phyloP scores from a whole-genome alignment of 2,329 filamentous ascomycete species.

The Calonectria crousiana region DNA sequence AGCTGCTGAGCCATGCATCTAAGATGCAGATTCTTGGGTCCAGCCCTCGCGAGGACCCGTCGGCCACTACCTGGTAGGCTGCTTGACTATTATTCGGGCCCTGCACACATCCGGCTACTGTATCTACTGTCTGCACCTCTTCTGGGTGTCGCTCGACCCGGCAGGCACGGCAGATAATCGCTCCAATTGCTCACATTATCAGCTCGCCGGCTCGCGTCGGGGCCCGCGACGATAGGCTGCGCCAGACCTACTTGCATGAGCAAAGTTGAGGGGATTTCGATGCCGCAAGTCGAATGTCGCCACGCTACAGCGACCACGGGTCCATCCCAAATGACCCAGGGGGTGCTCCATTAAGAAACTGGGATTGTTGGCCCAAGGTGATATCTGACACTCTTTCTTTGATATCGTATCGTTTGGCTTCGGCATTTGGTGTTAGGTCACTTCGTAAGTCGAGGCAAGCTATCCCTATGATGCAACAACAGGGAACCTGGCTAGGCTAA shows the following conservation, averaged over 20 bases:
- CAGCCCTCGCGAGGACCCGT: constrained; percentile 8
- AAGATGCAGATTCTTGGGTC: constrained; percentile 16
- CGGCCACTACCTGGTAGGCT: constrained; percentile 13
- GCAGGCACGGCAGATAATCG: constrained; percentile 24
- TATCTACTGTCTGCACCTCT: constrained; percentile 9
- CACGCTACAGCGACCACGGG: not conserved
- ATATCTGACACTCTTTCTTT: constrained; percentile 1
- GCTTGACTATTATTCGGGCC: constrained; percentile 3
- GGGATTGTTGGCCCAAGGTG: not conserved
- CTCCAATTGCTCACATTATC: constrained; percentile 10
- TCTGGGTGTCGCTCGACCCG: constrained; percentile 8
- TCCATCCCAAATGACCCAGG: not conserved
- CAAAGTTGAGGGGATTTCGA: constrained; percentile 11
- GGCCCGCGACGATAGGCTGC: constrained; percentile 5
- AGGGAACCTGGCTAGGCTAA: constrained; percentile 10
- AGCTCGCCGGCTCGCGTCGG: constrained; percentile 2
- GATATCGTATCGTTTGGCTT: not conserved
- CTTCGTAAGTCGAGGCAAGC: constrained; percentile 11
- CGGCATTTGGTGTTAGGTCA: not conserved
- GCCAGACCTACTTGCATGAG: not conserved
- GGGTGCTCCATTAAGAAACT: not conserved
- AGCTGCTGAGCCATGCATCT: constrained; percentile 21
- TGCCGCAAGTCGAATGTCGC: constrained; percentile 12
- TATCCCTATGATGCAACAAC: constrained; percentile 13
- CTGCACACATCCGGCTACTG: not conserved